phyloP scores from a whole-genome alignment of 176 grass and related monocot genomes.

The Oryza glumipatula region DNA sequence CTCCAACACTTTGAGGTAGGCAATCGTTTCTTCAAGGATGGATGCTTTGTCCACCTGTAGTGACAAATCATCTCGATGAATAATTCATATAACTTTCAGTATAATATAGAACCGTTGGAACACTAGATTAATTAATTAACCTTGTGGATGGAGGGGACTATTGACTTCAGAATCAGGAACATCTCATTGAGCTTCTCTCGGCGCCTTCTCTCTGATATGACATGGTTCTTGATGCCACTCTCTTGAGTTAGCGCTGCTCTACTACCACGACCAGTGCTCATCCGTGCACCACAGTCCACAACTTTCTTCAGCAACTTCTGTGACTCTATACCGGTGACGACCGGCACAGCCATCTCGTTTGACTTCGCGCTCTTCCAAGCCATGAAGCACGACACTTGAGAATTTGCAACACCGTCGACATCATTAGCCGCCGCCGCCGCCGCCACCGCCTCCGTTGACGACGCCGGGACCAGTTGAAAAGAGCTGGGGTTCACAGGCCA shows the following conservation, averaged over 20 bases:
- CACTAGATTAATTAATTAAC: neutral
- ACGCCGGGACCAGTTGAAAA: too few species aligned
- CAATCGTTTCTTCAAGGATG: constrained; percentile 62
- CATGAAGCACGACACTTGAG: too few species aligned
- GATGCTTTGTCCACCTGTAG: constrained; percentile 70
- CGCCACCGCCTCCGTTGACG: too few species aligned
- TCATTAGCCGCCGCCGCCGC: too few species aligned
- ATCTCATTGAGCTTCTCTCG: constrained; percentile 76
- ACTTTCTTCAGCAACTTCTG: constrained; percentile 77
- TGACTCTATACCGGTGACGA: neutral
- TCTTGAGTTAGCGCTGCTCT: constrained; percentile 2
- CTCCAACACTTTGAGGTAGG: constrained; percentile 60
- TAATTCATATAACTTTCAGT: too few species aligned
- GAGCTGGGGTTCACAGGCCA: too few species aligned
- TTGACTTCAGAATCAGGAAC: constrained; percentile 56
- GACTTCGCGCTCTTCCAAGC: too few species aligned
- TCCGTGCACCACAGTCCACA: constrained; percentile 22
- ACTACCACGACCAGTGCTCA: neutral
- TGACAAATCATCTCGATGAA: neutral
- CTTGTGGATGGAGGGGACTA: constrained; percentile 72
- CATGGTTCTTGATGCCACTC: constrained; percentile 44
- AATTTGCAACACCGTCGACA: too few species aligned
- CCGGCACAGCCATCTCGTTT: neutral
- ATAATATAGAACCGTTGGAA: too few species aligned
- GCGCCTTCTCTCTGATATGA: constrained; percentile 59